These are phyloP conservation scores for Cladosporium cucumerinum DNA, from an alignment of 2,329 filamentous ascomycete species.

Conservation along the genomic window DNA sequence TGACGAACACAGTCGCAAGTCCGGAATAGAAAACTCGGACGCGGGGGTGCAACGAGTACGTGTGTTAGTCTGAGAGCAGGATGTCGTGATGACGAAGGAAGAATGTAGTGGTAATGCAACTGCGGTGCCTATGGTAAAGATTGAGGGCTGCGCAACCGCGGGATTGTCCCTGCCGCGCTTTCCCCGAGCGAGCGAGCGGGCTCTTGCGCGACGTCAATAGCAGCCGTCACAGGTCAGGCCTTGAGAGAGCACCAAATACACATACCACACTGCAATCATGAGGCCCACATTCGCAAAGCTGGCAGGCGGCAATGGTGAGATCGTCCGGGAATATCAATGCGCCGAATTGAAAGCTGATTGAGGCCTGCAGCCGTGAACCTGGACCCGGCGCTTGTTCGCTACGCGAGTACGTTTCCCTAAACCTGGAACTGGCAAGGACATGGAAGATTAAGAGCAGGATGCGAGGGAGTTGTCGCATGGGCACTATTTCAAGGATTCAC, in stretches of 20 bases:
- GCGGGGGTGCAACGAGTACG: neutral
- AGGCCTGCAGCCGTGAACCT: constrained; percentile 43
- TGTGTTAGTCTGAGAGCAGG: neutral
- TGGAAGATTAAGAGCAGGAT: neutral
- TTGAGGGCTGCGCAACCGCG: neutral
- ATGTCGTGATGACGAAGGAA: neutral
- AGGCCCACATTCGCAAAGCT: constrained; percentile 33
- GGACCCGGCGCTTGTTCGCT: constrained; percentile 57
- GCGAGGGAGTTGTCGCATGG: neutral
- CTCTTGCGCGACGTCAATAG: constrained; percentile 13
- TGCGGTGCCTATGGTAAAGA: neutral
- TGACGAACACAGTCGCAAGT: neutral
- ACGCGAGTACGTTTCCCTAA: constrained; percentile 47
- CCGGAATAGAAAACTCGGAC: neutral
- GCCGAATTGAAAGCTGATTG: constrained; percentile 20
- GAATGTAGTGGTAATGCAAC: neutral
- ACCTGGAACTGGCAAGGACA: constrained; percentile 33
- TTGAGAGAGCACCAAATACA: constrained; percentile 14
- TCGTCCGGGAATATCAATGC: neutral
- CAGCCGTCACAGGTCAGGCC: constrained; percentile 1
- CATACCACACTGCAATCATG: constrained; percentile 25
- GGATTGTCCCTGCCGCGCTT: neutral
- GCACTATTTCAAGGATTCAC: neutral
- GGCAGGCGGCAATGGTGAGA: constrained; percentile 39
- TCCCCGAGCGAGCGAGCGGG: neutral